Evolutionary conservation across 768 basidiomycete species (phyloP).

Genomic region (Leucocoprinus sp.): DNA sequence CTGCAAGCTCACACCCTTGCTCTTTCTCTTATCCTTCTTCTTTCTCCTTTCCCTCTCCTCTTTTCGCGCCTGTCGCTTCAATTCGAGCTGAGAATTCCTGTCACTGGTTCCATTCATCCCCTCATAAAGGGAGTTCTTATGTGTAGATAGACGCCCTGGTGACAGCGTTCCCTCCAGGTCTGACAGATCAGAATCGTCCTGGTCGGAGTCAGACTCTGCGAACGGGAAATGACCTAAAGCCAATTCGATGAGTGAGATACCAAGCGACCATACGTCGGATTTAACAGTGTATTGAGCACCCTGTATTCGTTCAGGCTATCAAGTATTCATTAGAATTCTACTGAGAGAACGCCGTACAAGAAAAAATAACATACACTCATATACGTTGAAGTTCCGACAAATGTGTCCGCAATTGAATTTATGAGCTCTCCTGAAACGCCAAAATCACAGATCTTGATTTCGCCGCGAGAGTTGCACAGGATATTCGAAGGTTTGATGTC

Average conservation of each 20-base stretch:
- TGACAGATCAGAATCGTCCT: conserved; percentile 35
- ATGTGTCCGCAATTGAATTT: conserved; percentile 98
- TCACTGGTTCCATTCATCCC: neutral
- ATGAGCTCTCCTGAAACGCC: conserved; percentile 98
- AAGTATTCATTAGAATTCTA: neutral
- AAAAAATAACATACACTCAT: conserved; percentile 76
- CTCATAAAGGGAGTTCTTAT: conserved; percentile 6
- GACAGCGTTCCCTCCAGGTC: conserved; percentile 76
- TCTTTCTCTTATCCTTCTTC: conserved; percentile 81
- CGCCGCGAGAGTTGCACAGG: conserved; percentile 84
- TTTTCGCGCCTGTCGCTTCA: neutral
- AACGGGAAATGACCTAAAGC: conserved; percentile 97
- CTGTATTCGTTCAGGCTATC: conserved; percentile 96
- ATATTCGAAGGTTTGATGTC: conserved; percentile 99
- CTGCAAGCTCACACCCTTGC: conserved; percentile 86
- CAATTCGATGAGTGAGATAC: conserved; percentile 94
- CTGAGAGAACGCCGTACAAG: conserved; percentile 11
- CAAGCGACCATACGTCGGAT: conserved; percentile 98
- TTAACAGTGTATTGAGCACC: conserved; percentile 98
- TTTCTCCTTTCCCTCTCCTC: conserved; percentile 25
- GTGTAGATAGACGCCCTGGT: conserved; percentile 55
- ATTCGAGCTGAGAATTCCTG: conserved; percentile 19
- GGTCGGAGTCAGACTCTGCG: conserved; percentile 70
- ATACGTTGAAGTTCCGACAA: conserved; percentile 97
- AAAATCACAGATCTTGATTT: conserved; percentile 99